Evolutionary conservation across 2,329 filamentous ascomycete species (phyloP).

Genomic region (Penicillium verrucosum): DNA sequence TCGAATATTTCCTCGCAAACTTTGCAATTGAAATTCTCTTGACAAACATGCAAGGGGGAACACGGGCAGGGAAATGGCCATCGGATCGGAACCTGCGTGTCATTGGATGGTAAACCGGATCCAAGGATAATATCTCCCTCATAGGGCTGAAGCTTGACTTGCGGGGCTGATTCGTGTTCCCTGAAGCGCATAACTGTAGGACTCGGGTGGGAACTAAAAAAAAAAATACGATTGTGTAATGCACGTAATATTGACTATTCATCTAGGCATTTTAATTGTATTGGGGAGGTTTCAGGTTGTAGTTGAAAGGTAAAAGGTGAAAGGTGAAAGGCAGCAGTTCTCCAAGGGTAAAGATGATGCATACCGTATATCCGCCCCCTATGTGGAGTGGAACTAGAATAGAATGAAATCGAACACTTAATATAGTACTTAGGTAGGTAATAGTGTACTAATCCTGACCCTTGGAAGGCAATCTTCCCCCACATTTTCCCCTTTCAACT

Average conservation of each 20-base stretch:
- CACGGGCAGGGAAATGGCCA: neutral
- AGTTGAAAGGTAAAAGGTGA: neutral
- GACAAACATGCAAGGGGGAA: constrained; percentile 4
- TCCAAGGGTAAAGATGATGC: neutral
- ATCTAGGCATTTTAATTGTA: neutral
- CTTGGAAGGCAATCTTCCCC: neutral
- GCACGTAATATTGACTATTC: neutral
- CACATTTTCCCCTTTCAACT: neutral
- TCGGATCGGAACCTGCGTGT: neutral
- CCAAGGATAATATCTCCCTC: constrained; percentile 14
- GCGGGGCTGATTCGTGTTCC: constrained; percentile 8
- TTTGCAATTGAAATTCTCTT: neutral
- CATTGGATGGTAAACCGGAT: neutral
- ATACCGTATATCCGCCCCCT: neutral
- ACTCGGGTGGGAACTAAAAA: neutral
- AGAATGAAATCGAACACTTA: neutral
- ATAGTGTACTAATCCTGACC: neutral
- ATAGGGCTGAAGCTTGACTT: constrained; percentile 34
- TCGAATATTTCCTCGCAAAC: neutral
- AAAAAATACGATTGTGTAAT: neutral
- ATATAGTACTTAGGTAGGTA: neutral
- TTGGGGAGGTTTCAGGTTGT: neutral
- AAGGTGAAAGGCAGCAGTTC: neutral
- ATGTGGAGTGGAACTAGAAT: neutral
- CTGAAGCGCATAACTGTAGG: neutral